phyloP scores from a whole-genome alignment of 2,329 filamentous ascomycete genomes.

The Penicillium sp. region DNA sequence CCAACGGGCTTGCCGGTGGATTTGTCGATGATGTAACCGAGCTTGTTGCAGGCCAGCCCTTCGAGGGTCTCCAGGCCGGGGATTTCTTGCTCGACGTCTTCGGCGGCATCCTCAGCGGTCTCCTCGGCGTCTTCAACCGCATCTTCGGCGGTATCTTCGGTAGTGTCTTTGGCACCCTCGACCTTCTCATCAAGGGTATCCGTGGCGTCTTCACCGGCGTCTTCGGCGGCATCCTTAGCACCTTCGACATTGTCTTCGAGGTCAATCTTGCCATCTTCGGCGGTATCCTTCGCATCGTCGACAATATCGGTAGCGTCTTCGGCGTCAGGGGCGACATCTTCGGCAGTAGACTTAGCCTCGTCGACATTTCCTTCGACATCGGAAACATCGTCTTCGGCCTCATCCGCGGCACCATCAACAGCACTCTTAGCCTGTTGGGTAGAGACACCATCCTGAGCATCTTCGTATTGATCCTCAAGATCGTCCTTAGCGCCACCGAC shows the following conservation, averaged over 20 bases:
- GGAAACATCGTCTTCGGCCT: constrained; percentile 14
- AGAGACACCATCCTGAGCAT: constrained; percentile 40
- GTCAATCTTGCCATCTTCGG: constrained; percentile 1
- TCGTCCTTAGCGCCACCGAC: constrained; percentile 50
- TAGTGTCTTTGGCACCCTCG: constrained; percentile 28
- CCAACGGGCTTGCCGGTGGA: constrained; percentile 52
- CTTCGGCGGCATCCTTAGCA: not conserved
- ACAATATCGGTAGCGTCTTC: constrained; percentile 20
- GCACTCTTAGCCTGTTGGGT: constrained; percentile 10
- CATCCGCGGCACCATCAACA: constrained; percentile 21
- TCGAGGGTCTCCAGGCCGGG: constrained; percentile 38
- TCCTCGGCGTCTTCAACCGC: constrained; percentile 38
- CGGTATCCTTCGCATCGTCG: constrained; percentile 24
- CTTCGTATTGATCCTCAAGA: constrained; percentile 43
- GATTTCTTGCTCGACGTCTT: constrained; percentile 27
- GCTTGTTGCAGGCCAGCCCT: constrained; percentile 46
- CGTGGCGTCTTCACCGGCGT: constrained; percentile 19
- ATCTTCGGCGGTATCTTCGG: constrained; percentile 4
- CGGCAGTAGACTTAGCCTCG: constrained; percentile 51
- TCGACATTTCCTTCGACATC: constrained; percentile 46
- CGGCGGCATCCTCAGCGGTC: constrained; percentile 24
- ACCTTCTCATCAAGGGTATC: constrained; percentile 7
- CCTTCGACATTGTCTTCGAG: constrained; percentile 25
- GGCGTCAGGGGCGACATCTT: constrained; percentile 3
- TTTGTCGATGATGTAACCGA: constrained; percentile 45